phyloP scores from a whole-genome alignment of 2,329 filamentous ascomycete genomes.

The Fusarium burgessii region DNA sequence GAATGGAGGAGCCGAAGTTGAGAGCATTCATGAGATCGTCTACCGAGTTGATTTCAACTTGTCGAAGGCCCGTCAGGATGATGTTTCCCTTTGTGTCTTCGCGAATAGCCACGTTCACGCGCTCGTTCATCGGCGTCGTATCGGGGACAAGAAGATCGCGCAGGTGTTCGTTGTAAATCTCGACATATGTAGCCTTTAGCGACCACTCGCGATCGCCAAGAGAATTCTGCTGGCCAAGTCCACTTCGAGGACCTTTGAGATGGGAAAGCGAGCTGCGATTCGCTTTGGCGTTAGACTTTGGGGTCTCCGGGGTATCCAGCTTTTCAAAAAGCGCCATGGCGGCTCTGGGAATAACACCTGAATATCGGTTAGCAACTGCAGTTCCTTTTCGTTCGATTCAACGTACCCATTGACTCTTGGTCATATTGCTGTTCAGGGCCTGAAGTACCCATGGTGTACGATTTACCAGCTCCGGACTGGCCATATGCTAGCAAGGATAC shows the following conservation, averaged over 20 bases:
- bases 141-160: slow-evolving; percentile 90
- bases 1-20: slow-evolving; percentile 92
- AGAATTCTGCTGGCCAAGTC: slow-evolving; percentile 68
- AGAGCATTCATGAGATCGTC: slow-evolving; percentile 91
- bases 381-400: neutral
- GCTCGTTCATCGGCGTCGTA: slow-evolving; percentile 74
- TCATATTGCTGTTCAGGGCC: slow-evolving; percentile 82
- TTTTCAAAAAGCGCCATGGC: slow-evolving; percentile 89
- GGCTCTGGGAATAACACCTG: slow-evolving; percentile 95
- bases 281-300: slow-evolving; percentile 54
- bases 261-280: slow-evolving; percentile 80
- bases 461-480: slow-evolving; percentile 97
- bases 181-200: slow-evolving; percentile 91
- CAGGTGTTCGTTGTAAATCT: slow-evolving; percentile 98
- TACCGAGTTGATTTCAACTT: slow-evolving; percentile 89
- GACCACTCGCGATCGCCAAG: slow-evolving; percentile 84
- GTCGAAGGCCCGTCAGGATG: slow-evolving; percentile 87
- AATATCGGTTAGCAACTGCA: slow-evolving; percentile 11
- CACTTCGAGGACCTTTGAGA: slow-evolving; percentile 80
- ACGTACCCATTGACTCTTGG: slow-evolving; percentile 80
- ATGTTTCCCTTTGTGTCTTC: slow-evolving; percentile 97
- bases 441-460: slow-evolving; percentile 98
- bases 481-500: slow-evolving; percentile 97
- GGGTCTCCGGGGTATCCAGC: slow-evolving; percentile 75
- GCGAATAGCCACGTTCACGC: slow-evolving; percentile 86